Conservation (phyloP, 2,329 filamentous ascomycete genomes). For the Daldinia sp. region DNA sequence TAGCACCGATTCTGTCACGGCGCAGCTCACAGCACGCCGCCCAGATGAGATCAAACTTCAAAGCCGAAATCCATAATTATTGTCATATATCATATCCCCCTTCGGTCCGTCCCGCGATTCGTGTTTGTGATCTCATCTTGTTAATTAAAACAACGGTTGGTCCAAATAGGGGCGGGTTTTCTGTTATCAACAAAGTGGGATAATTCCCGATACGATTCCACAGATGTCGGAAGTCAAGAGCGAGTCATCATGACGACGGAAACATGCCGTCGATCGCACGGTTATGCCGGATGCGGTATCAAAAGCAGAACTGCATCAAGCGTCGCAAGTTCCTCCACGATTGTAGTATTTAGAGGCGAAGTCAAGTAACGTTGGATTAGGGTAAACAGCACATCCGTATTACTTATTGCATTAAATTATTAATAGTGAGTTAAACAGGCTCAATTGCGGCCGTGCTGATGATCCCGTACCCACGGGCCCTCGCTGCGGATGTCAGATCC, state of each 20-base stretch:
- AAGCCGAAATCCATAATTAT: neutral
- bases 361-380: slow-evolving; percentile 35
- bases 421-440: neutral
- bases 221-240: neutral
- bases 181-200: neutral
- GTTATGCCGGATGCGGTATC: neutral
- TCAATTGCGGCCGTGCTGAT: slow-evolving; percentile 17
- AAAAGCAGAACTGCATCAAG: neutral
- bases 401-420: neutral
- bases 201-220: neutral
- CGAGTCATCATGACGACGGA: neutral
- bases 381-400: slow-evolving; percentile 11
- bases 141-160: neutral
- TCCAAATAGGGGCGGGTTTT: neutral
- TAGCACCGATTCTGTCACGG: neutral
- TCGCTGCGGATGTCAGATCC: slow-evolving; percentile 20
- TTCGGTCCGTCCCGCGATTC: neutral
- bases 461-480: neutral
- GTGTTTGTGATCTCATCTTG: neutral
- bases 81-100: neutral
- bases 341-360: slow-evolving; percentile 18
- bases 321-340: neutral
- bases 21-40: neutral
- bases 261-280: neutral
- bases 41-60: neutral